Evolutionary conservation across 2,329 filamentous ascomycete genomes (phyloP).

Genomic region (Endothia cerciana): DNA sequence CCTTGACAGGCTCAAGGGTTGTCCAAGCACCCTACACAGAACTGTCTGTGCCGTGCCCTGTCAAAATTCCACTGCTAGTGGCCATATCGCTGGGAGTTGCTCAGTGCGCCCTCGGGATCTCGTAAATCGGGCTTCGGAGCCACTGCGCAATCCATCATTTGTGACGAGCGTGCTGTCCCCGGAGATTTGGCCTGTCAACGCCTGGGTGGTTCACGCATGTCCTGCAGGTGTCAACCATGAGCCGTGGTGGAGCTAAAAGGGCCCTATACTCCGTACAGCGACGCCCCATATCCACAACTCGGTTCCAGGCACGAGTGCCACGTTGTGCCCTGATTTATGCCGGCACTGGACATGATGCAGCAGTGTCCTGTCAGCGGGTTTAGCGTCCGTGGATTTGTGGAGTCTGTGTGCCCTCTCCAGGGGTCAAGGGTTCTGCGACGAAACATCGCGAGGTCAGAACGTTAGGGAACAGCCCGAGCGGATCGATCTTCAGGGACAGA

Average conservation of each 20-base stretch:
- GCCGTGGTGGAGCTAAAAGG: background rate
- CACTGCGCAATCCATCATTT: background rate
- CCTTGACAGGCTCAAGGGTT: background rate
- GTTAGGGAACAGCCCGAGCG: background rate
- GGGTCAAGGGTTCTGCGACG: constrained; percentile 5
- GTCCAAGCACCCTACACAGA: background rate
- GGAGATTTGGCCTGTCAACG: constrained; percentile 1
- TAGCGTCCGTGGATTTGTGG: background rate
- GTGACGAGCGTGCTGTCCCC: background rate
- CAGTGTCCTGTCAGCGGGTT: background rate
- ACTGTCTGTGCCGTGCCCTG: background rate
- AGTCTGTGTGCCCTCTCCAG: background rate
- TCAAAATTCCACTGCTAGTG: background rate
- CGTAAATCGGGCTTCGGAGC: background rate
- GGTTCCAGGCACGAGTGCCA: background rate
- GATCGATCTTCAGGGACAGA: background rate
- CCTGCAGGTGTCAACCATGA: constrained; percentile 7
- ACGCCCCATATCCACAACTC: background rate
- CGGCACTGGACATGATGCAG: constrained; percentile 2
- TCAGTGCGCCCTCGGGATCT: background rate
- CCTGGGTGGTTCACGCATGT: constrained; percentile 4
- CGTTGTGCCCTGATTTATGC: constrained; percentile 7
- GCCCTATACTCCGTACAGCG: background rate
- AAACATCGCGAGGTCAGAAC: background rate
- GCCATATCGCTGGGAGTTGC: too few relatives aligned